Evolutionary conservation across 2,329 filamentous ascomycete genomes (phyloP).

Genomic region (Ophiosphaerella korrae): DNA sequence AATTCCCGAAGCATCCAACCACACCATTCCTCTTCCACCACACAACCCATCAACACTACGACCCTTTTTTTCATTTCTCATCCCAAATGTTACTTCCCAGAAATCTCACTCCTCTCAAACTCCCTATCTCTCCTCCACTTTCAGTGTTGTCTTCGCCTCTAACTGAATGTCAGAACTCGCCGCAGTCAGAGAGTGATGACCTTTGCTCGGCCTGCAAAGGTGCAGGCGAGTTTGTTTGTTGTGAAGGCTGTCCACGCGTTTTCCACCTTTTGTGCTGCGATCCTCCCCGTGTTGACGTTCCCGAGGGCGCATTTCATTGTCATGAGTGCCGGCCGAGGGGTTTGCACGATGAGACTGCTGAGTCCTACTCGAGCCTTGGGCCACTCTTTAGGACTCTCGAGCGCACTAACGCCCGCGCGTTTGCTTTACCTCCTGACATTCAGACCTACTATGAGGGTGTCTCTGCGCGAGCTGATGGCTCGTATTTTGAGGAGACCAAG

Average conservation of each 20-base stretch:
- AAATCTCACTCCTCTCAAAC: constrained; percentile 33
- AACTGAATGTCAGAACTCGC: constrained; percentile 47
- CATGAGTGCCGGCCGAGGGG: constrained; percentile 52
- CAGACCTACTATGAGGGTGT: constrained; percentile 82
- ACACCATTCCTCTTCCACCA: constrained; percentile 47
- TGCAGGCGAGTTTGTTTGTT: constrained; percentile 85
- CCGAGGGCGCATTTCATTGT: constrained; percentile 71
- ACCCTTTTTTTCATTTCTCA: constrained; percentile 33
- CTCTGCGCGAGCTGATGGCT: constrained; percentile 74
- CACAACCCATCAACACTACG: constrained; percentile 39
- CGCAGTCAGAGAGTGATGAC: constrained; percentile 74
- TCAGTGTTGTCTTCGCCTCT: constrained; percentile 46
- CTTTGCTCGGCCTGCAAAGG: constrained; percentile 85
- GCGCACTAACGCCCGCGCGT: constrained; percentile 72
- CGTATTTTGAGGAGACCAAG: constrained; percentile 73
- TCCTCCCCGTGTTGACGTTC: constrained; percentile 61
- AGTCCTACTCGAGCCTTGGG: constrained; percentile 54
- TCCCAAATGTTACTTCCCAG: constrained; percentile 42
- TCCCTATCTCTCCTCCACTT: constrained; percentile 43
- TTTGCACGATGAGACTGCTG: constrained; percentile 30
- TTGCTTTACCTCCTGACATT: constrained; percentile 70
- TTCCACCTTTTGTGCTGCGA: constrained; percentile 91
- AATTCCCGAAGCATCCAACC: constrained; percentile 51
- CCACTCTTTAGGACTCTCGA: constrained; percentile 69
- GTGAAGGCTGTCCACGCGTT: constrained; percentile 86